Conservation (phyloP, 2,329 filamentous ascomycete genomes). For the Neonectria ditissima region DNA sequence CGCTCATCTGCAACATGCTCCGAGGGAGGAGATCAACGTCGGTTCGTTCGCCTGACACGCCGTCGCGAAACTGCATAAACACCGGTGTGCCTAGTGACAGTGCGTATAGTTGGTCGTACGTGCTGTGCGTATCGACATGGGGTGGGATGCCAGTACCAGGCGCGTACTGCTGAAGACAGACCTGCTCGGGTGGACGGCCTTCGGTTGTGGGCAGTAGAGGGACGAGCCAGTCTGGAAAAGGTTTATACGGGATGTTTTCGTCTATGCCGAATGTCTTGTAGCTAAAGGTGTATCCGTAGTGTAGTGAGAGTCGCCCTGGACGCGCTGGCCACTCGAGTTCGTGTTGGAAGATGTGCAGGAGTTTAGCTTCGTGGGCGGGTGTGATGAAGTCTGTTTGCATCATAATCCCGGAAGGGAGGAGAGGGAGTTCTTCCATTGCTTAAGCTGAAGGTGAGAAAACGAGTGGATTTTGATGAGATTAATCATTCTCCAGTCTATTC, state of each 20-base stretch:
- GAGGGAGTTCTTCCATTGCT: conserved; percentile 43
- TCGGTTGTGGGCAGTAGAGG: conserved; percentile 61
- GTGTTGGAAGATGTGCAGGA: conserved; percentile 57
- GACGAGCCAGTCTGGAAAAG: conserved; percentile 63
- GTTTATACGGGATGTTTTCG: conserved; percentile 59
- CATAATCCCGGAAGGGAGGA: conserved; percentile 52
- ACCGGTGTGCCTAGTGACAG: conserved; percentile 57
- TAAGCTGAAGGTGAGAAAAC: no score
- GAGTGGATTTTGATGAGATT: not conserved
- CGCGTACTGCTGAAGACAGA: conserved; percentile 71
- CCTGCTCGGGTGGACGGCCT: conserved; percentile 63
- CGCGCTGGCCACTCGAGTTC: conserved; percentile 60
- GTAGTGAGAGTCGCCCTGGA: conserved; percentile 60
- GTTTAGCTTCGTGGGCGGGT: conserved; percentile 56
- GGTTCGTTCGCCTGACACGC: conserved; percentile 42
- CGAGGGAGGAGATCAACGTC: conserved; percentile 62
- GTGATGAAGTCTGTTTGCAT: conserved; percentile 62
- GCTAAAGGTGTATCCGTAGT: conserved; percentile 69
- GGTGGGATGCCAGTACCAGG: conserved; percentile 71
- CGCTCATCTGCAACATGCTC: conserved; percentile 64
- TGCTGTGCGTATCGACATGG: conserved; percentile 68
- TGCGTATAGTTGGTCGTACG: conserved; percentile 59
- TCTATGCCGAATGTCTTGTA: conserved; percentile 70
- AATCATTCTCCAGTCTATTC: not conserved
- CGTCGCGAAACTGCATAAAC: conserved; percentile 58